Evolutionary conservation across 2,329 filamentous ascomycete species (phyloP).

Genomic region (Drechmeria coniospora): DNA sequence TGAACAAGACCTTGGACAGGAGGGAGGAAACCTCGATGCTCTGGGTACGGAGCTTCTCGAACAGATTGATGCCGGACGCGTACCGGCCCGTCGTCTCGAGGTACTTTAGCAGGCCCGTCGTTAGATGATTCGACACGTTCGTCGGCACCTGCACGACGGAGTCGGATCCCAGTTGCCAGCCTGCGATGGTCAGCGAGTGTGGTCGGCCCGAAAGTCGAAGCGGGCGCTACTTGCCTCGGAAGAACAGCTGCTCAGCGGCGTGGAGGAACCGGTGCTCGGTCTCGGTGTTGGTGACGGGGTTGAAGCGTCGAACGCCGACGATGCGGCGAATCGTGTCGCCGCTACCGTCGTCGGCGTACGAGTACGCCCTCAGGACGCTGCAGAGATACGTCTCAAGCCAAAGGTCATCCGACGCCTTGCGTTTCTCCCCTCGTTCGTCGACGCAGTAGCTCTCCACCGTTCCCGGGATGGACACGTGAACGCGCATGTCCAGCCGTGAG

Average conservation of each 20-base stretch:
- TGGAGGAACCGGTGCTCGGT: constrained; percentile 92
- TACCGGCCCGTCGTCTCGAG: constrained; percentile 91
- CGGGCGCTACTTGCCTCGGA: constrained; percentile 51
- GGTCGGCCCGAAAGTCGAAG: constrained; percentile 10
- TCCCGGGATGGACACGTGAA: constrained; percentile 92
- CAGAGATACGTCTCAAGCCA: constrained; percentile 98
- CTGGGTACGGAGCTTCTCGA: constrained; percentile 82
- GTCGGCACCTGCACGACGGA: constrained; percentile 96
- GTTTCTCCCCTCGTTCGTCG: constrained; percentile 89
- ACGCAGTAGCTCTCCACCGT: constrained; percentile 96
- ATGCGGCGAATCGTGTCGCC: constrained; percentile 94
- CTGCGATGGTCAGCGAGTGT: too few relatives aligned
- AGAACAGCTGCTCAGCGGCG: constrained; percentile 88
- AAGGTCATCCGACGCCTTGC: constrained; percentile 79
- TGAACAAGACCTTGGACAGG: constrained; percentile 77
- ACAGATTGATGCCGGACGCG: constrained; percentile 89
- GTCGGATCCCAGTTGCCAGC: constrained; percentile 91
- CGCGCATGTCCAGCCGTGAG: constrained; percentile 93
- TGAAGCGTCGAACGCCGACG: constrained; percentile 91
- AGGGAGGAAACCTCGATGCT: constrained; percentile 92
- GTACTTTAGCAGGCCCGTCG: constrained; percentile 84
- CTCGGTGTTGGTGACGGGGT: constrained; percentile 95
- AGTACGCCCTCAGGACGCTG: constrained; percentile 84
- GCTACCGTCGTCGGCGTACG: constrained; percentile 88
- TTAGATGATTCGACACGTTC: constrained; percentile 88